phyloP scores from a whole-genome alignment of 768 basidiomycete genomes.

The Baorangia bicolor region DNA sequence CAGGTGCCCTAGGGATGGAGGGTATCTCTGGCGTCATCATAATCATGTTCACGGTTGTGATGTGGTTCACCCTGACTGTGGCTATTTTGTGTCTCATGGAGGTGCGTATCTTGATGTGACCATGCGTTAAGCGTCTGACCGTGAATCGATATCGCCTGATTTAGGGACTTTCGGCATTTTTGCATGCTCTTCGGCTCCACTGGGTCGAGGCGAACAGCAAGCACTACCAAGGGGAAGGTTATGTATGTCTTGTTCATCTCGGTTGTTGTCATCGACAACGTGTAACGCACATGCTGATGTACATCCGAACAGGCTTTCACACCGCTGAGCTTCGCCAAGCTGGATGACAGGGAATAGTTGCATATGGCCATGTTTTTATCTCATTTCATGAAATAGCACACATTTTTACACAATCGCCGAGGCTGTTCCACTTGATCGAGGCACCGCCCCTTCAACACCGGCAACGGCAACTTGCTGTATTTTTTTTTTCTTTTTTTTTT shows the following conservation, averaged over 20 bases:
- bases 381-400: slow-evolving; percentile 18
- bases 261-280: slow-evolving; percentile 20
- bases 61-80: slow-evolving; percentile 84
- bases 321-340: slow-evolving; percentile 46
- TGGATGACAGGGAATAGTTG: slow-evolving; percentile 38
- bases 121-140: slow-evolving; percentile 17
- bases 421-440: slow-evolving; percentile 9
- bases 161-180: slow-evolving; percentile 91
- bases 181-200: slow-evolving; percentile 94
- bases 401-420: slow-evolving; percentile 10
- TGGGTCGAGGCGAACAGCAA: slow-evolving; percentile 99
- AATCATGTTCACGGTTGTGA: slow-evolving; percentile 46
- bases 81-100: slow-evolving; percentile 91
- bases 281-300: slow-evolving; percentile 28
- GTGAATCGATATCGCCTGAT: slow-evolving; percentile 4
- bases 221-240: slow-evolving; percentile 87
- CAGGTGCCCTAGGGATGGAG: slow-evolving; percentile 54
- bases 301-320: slow-evolving; percentile 42
- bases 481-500: slow-evolving; percentile 4
- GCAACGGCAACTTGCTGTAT: background rate
- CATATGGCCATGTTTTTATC: slow-evolving; percentile 14
- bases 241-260: slow-evolving; percentile 54
- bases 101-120: slow-evolving; percentile 49
- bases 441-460: slow-evolving; percentile 5
- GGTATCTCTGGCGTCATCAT: slow-evolving; percentile 60